Conservation (phyloP, 176 grass and related monocot species). For the Puya raimondii region DNA sequence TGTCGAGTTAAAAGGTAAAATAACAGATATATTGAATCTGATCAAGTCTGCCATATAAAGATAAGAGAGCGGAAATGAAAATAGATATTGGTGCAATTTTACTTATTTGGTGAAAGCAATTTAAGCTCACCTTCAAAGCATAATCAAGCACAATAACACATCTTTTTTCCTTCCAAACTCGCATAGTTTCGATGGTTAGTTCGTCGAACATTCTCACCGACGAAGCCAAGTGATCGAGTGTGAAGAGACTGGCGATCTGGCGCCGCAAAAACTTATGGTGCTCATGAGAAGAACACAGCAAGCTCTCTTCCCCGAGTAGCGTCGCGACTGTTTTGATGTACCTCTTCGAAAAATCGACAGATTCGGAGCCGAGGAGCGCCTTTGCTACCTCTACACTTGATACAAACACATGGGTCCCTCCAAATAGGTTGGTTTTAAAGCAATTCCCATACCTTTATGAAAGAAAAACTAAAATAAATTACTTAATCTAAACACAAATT, state of each 20-base stretch:
- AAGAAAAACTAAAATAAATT: neutral
- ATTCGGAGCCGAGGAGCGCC: conserved; percentile 37
- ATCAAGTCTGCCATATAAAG: neutral
- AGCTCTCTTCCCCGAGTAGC: conserved; percentile 66
- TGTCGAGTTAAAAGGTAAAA: no score
- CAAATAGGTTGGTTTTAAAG: conserved; percentile 60
- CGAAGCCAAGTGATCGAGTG: conserved; percentile 21
- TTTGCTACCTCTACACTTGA: conserved; percentile 7
- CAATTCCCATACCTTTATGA: conserved; percentile 38
- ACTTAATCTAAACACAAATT: neutral
- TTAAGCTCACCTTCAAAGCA: conserved; percentile 38
- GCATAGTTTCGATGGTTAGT: conserved; percentile 13
- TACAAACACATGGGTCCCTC: no score
- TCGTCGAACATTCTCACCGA: conserved; percentile 39
- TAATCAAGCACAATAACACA: conserved; percentile 42
- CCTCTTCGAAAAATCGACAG: conserved; percentile 60
- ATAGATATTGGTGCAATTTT: neutral
- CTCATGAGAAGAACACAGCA: conserved; percentile 57
- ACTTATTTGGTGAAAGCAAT: neutral
- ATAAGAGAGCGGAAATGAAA: neutral
- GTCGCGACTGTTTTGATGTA: conserved; percentile 68
- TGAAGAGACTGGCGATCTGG: conserved; percentile 51
- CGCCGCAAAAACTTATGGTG: conserved; percentile 41
- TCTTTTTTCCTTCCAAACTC: neutral
- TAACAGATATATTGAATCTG: neutral